Conservation (phyloP, 352 stramenopile genomes). For the Pythium pyrilobum region DNA sequence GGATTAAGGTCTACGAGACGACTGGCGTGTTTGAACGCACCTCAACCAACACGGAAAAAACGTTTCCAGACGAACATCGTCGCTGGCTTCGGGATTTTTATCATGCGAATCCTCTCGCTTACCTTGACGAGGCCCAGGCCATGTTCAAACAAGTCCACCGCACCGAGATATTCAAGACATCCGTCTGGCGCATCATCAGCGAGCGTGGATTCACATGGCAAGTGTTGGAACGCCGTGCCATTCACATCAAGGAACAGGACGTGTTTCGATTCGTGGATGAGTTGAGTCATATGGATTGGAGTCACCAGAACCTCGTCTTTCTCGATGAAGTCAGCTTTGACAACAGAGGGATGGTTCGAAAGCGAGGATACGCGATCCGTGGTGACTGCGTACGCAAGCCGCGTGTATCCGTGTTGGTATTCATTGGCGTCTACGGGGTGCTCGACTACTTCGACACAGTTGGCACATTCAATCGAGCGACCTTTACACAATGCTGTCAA, state of each 20-base stretch:
- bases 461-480: conserved; percentile 27
- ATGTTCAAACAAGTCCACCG: neutral
- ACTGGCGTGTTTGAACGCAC: too few relatives aligned
- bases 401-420: conserved; percentile 11
- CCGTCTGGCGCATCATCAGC: conserved; percentile 15
- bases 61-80: too few relatives aligned
- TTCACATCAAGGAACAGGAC: conserved; percentile 22
- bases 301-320: conserved; percentile 18
- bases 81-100: too few relatives aligned
- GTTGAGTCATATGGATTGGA: conserved; percentile 18
- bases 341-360: conserved; percentile 23
- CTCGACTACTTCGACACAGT: conserved; percentile 22
- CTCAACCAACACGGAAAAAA: too few relatives aligned
- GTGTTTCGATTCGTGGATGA: conserved; percentile 24
- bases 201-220: conserved; percentile 17
- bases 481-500: too few relatives aligned
- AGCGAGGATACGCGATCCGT: conserved; percentile 17
- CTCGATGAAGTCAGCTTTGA: conserved; percentile 28
- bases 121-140: conserved; percentile 1
- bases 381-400: conserved; percentile 21
- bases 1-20: too few relatives aligned
- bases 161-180: conserved; percentile 7
- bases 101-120: neutral
- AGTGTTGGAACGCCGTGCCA: conserved; percentile 18
- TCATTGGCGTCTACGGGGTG: conserved; percentile 7